Conservation (phyloP, 352 stramenopile species). For the Phytophthora citricola region DNA sequence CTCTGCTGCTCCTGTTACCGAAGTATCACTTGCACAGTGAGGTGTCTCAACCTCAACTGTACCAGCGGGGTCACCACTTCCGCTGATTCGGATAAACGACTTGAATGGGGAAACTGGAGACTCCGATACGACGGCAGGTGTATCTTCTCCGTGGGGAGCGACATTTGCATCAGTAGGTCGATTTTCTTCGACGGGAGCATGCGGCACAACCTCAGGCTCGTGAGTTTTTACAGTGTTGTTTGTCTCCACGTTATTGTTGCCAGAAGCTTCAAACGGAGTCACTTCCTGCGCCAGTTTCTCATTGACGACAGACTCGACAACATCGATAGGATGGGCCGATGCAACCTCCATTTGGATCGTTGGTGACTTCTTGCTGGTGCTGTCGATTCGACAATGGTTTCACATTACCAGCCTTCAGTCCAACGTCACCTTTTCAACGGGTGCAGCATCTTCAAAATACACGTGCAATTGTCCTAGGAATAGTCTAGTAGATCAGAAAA, state of each 20-base stretch:
- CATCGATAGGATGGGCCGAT: constrained; percentile 5
- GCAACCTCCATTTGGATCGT: constrained; percentile 20
- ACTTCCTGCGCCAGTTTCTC: constrained; percentile 14
- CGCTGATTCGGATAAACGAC: constrained; percentile 3
- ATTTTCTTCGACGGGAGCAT: constrained; percentile 13
- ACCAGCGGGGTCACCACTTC: constrained; percentile 33
- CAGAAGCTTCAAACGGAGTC: not conserved
- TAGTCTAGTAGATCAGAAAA: constrained; percentile 11
- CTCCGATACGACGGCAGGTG: not conserved
- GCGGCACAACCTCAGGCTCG: constrained; percentile 7
- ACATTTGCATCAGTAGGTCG: constrained; percentile 8
- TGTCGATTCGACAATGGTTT: constrained; percentile 22
- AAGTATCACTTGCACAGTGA: not conserved
- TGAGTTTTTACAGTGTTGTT: not conserved
- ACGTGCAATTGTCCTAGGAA: not conserved
- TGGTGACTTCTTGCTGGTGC: constrained; percentile 7
- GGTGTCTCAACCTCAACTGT: constrained; percentile 32
- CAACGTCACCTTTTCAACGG: too few species aligned
- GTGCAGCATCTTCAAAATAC: constrained; percentile 6
- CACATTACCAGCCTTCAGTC: not conserved
- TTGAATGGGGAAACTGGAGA: not conserved
- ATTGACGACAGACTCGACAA: constrained; percentile 13
- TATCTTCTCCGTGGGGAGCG: constrained; percentile 1
- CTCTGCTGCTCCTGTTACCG: constrained; percentile 6
- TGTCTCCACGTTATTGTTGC: constrained; percentile 14